Evolutionary conservation across 2,329 filamentous ascomycete genomes (phyloP), one percentile per base, ranked within the genome.

Genomic region (Phialophora chinensis): DNA sequence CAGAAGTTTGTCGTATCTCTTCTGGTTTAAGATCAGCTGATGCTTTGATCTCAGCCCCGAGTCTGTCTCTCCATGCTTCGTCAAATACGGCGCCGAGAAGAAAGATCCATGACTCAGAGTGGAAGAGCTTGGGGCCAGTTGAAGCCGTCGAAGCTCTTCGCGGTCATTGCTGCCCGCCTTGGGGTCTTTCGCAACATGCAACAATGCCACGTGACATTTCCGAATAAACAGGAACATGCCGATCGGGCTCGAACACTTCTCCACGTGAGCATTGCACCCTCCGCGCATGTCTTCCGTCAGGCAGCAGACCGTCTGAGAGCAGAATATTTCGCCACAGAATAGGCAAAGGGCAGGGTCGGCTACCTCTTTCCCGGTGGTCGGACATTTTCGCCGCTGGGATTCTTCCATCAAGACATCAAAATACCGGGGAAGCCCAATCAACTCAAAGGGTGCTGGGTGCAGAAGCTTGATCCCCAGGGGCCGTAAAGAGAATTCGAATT

Each of bases 201-300:
- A 83, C 78, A 96, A 96, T 67, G 96, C 87, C 49, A 96, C 88
- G 72, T 90, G 92, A 81, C 96, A 98, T 81, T 98, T 98, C 72
- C 95, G 91, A 73, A 99, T 94, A 77, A 96, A 97, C 78, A 99
- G 90, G 81, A 96, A 98, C 38, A 97, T 83, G n/a, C 95, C 95
- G 56, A 96, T 56, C 53, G 54, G 60, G 57, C 65, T 53, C 61
- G 38, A 65, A 53, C 61, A 69, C 52, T 89, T 93, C 70, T 86
- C 81, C 82, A 97, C 88, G 80, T 99, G 95, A 80, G 96, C 92
- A 78, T 94, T 93, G 70, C 91, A 94, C 35, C 96, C 93, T 54
- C 93, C 93, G 67, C 92, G 86, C 70, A 84, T 86, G 66, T 87
- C 83, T 73, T 88, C 88, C 33, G 76, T 73, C 75, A 91, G 87